Evolutionary conservation across 768 basidiomycete species (phyloP), one percentile per base, ranked within the genome.

Genomic region (Tricholoma saponaceum): DNA sequence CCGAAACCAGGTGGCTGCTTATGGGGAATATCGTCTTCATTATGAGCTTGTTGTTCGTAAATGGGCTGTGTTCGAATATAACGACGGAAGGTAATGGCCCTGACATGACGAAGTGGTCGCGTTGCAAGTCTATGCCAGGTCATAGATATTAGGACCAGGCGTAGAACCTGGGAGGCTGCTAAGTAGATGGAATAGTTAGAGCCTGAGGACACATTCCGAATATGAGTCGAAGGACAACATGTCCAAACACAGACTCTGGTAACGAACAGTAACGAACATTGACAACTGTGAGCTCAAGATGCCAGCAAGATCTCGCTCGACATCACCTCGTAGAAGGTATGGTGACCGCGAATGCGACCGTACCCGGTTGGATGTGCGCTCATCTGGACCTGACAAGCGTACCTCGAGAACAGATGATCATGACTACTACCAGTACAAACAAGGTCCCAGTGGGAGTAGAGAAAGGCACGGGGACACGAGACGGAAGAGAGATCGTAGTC

Each of bases 11-110:
- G 77, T 22, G 79, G 76, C 55, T 71, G 70, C 33, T 67, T 62
- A 58, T 66, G 66, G n/a, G 73, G 67, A 35, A 61, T 52, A 50
- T 72, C 71, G 22, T 63, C 58, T 32, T 70, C 72, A 35, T 74
- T 72, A 53, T 65, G 57, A 63, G 57, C 62, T 54, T 58, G 52
- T 56, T 74, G 73, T 58, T 84, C 80, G 51, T 76, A 78, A 12
- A 80, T 76, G 9, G 84, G 76, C 66, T 88, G 85, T 14, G 86
- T 87, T 55, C 81, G 81, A 20, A 87, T 61, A 57, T 60, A 68
- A 23, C 81, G 74, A 26, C 69, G 66, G 22, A 66, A 60, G 43
- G 55, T 69, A 49, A 70, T 65, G 51, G 66, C 61, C 54, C 69
- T 68, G 56, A 62, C 54, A 54, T 65, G 70, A 62, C 66, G 66